Percentiles rank a stretch among this genome's conserved stretches.
Evolutionary conservation across 179 eudicot genomes (phyloP).

Genomic region (Amaranthus tricolor): DNA sequence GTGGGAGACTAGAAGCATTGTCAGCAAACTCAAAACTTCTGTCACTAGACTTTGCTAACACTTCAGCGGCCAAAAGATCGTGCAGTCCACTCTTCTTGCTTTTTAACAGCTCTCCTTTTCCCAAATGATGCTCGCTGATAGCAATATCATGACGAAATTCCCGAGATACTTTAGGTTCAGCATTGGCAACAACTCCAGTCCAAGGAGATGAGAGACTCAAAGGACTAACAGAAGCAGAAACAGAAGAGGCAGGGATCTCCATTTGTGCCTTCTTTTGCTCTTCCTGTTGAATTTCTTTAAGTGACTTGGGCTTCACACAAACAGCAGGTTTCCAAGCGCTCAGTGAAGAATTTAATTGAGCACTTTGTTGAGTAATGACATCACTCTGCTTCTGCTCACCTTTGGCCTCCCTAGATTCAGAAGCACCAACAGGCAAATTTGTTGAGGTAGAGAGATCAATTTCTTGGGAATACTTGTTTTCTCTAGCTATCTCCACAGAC

Average conservation of each 20-base stretch:
- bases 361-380: conserved; percentile 26
- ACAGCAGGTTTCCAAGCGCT: conserved; percentile 95
- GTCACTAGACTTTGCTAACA: conserved; percentile 45
- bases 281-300: conserved; percentile 90
- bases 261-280: conserved; percentile 61
- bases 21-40: conserved; percentile 37
- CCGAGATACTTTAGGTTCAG: conserved; percentile 40
- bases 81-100: conserved; percentile 69
- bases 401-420: conserved; percentile 31
- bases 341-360: conserved; percentile 33
- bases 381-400: conserved; percentile 32
- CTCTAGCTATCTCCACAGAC: conserved; percentile 22
- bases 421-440: conserved; percentile 16
- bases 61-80: conserved; percentile 70
- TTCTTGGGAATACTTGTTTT: conserved; percentile 22
- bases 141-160: conserved; percentile 33
- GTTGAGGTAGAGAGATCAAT: conserved; percentile 23
- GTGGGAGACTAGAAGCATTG: conserved; percentile 30
- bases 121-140: conserved; percentile 28
- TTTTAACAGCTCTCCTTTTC: conserved; percentile 41
- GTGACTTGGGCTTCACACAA: conserved; percentile 78
- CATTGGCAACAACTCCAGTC: conserved; percentile 59
- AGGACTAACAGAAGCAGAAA: conserved; percentile 49
- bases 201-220: conserved; percentile 55
- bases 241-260: conserved; percentile 44